Conservation (phyloP, 1,139 yeast genomes). For the Blastobotrys indianensis region DNA sequence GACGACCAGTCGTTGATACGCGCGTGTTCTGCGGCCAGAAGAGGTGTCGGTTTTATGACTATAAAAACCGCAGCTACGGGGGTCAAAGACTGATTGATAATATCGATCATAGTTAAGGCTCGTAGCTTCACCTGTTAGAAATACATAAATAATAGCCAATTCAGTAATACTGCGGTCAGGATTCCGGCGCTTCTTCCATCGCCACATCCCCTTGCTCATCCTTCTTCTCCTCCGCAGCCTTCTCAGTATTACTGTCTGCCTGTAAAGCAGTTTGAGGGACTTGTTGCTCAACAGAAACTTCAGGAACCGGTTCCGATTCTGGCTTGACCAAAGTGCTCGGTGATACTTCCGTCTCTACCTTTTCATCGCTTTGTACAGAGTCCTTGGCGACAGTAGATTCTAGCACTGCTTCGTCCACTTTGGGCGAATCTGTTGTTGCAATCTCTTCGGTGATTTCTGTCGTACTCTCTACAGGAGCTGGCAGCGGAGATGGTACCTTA, state of each 20-base stretch:
- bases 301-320: background rate
- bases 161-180: slow-evolving; percentile 2
- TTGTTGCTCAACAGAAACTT: background rate
- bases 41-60: slow-evolving; percentile 49
- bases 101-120: background rate
- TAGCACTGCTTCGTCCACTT: background rate
- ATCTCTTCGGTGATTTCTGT: background rate
- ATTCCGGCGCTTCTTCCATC: slow-evolving; percentile 20
- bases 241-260: too few relatives aligned
- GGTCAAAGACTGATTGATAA: slow-evolving; percentile 4
- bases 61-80: slow-evolving; percentile 33
- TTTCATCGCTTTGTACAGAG: slow-evolving; percentile 1
- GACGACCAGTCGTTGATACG: slow-evolving; percentile 39
- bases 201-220: slow-evolving; percentile 19
- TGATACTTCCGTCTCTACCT: slow-evolving; percentile 1
- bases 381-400: background rate
- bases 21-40: slow-evolving; percentile 40
- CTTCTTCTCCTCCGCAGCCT: too few relatives aligned
- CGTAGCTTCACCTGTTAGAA: background rate
- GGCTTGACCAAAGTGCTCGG: background rate
- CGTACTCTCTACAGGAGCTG: slow-evolving; percentile 5
- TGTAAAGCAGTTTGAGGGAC: background rate
- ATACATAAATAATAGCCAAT: background rate
- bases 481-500: slow-evolving; percentile 8
- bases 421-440: background rate